These are phyloP conservation scores for Leucosporidium creatinivorum DNA, from an alignment of 768 basidiomycete genomes.

Conservation along the genomic window DNA sequence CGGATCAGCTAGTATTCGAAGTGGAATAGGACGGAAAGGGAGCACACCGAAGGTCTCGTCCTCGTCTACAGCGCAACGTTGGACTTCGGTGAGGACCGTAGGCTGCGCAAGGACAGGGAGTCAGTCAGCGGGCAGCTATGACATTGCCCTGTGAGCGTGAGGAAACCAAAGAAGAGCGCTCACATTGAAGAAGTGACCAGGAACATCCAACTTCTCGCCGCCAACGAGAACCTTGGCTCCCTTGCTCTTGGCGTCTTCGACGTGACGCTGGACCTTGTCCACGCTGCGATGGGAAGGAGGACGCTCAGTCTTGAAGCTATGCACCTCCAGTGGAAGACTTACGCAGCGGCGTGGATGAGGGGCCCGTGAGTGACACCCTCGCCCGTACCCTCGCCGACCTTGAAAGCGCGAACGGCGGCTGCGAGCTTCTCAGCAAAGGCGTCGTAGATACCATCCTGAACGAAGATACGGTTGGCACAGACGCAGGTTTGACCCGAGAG, in stretches of 20 bases:
- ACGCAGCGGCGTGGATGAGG: conserved; percentile 69
- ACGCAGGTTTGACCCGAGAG: conserved; percentile 42
- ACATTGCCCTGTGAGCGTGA: no score
- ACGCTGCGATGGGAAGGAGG: conserved; percentile 38
- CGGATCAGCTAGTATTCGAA: no score
- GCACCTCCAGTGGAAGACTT: no score
- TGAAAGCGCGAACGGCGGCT: conserved; percentile 49
- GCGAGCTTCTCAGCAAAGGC: conserved; percentile 83
- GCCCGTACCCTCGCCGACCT: conserved; percentile 80
- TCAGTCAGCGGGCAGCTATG: background rate
- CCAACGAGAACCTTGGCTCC: conserved; percentile 87
- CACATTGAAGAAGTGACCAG: conserved; percentile 41
- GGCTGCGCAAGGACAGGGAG: conserved; percentile 38
- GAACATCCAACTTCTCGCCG: conserved; percentile 59
- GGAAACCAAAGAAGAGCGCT: background rate
- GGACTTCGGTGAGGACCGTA: conserved; percentile 80
- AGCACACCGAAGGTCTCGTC: conserved; percentile 85
- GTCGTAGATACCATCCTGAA: conserved; percentile 76
- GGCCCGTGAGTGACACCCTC: conserved; percentile 70
- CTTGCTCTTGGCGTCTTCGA: conserved; percentile 73
- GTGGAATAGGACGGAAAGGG: background rate
- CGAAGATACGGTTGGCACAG: conserved; percentile 84
- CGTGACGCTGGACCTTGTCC: conserved; percentile 75
- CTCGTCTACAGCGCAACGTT: conserved; percentile 53
- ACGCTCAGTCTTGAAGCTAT: no score